A percentile compares a stretch with the other conserved stretches of the same genome.
phyloP scores from a whole-genome alignment of 352 stramenopile genomes.

The Phytophthora constricta region DNA sequence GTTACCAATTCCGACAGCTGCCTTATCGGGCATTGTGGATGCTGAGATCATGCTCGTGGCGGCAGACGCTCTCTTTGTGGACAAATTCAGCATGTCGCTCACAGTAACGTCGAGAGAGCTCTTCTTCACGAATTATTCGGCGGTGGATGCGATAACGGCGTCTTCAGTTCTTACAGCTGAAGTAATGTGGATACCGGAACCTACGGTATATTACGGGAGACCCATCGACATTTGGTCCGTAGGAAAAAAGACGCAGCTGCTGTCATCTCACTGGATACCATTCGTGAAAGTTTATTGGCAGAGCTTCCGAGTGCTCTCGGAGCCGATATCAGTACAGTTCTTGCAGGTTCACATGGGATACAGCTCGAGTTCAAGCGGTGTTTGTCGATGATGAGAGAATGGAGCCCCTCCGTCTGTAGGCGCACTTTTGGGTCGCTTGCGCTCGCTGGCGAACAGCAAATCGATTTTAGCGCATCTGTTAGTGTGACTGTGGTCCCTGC shows the following conservation, averaged over 20 bases:
- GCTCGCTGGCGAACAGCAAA: slow-evolving; percentile 10
- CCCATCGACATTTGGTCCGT: slow-evolving; percentile 28
- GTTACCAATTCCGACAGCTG: slow-evolving; percentile 12
- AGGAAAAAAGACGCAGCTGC: slow-evolving; percentile 9
- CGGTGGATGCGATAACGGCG: slow-evolving; percentile 13
- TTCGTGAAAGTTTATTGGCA: slow-evolving; percentile 12
- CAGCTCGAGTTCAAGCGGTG: slow-evolving; percentile 4
- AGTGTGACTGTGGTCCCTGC: slow-evolving; percentile 17
- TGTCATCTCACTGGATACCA: slow-evolving; percentile 4
- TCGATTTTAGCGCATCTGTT: slow-evolving; percentile 8
- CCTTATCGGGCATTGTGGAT: slow-evolving; percentile 9
- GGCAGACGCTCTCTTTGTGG: slow-evolving; percentile 2
- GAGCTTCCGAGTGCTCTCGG: not conserved
- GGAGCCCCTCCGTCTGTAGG: not conserved
- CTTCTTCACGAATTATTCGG: no score
- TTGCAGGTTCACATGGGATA: slow-evolving; percentile 18
- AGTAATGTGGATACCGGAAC: slow-evolving; percentile 24
- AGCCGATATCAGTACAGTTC: slow-evolving; percentile 8
- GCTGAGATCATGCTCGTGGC: slow-evolving; percentile 24
- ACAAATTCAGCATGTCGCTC: slow-evolving; percentile 20
- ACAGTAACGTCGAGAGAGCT: slow-evolving; percentile 25
- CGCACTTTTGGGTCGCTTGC: slow-evolving; percentile 7
- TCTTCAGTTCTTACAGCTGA: slow-evolving; percentile 7
- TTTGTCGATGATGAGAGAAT: slow-evolving; percentile 21
- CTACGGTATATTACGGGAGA: slow-evolving; percentile 11